These are phyloP conservation scores for Solanum chiquidenum DNA, from an alignment of 257 asterid genomes.

Conservation along the genomic window DNA sequence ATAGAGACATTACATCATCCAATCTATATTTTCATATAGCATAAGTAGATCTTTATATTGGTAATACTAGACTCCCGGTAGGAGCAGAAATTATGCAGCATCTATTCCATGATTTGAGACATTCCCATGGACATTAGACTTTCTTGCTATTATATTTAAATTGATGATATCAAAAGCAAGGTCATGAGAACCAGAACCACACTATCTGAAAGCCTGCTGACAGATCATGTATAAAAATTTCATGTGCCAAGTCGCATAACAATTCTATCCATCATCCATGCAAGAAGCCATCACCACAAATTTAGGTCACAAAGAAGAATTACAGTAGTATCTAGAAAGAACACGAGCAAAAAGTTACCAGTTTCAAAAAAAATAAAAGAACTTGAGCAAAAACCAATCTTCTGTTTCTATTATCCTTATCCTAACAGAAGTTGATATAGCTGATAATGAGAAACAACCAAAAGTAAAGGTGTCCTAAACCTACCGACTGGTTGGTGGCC, in stretches of 20 bases:
- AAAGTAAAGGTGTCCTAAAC: background rate
- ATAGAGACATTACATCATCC: background rate
- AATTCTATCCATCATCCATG: background rate
- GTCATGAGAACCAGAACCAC: background rate
- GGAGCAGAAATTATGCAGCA: background rate
- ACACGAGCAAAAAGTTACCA: background rate
- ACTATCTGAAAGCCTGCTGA: background rate
- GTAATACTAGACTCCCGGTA: background rate
- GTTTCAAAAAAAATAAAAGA: background rate
- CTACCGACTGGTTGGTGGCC: slow-evolving; percentile 95
- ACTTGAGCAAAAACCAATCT: background rate
- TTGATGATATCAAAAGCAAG: background rate
- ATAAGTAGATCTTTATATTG: background rate
- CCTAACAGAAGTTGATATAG: background rate
- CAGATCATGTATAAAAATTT: background rate
- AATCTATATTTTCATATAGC: background rate
- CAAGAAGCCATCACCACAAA: background rate
- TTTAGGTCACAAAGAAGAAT: background rate
- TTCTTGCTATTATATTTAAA: background rate
- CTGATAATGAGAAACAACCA: background rate
- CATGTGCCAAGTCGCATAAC: background rate
- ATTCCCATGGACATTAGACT: background rate
- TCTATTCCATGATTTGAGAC: background rate
- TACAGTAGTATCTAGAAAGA: background rate
- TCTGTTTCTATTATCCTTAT: background rate